Evolutionary conservation across 805 yeast genomes (phyloP), one percentile per base, ranked within the genome.

Genomic region (Candida lessepsii): DNA sequence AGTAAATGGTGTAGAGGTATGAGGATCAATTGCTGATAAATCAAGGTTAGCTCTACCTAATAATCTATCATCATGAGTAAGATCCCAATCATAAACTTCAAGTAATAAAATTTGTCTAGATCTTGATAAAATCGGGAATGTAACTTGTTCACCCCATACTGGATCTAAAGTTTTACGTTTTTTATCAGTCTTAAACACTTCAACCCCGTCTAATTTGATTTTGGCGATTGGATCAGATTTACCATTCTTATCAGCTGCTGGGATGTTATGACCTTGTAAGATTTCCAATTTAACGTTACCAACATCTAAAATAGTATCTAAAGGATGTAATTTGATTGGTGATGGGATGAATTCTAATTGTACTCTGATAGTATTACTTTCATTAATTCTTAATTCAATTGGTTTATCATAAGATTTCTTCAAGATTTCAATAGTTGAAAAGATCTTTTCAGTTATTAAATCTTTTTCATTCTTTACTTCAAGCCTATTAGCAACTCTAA

Each of bases 61-160:
- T 17, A 71, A 56, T 47, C 79, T 85, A 59, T 81, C 78, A 37
- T 72, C 76, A 47, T 86, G 90, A 17, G 89, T 75, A 56, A 83
- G 71, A 61, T 86, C 93, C 91, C 91, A 86, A 59, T 86, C 93
- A 52, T 63, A 76, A 13, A 81, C 78, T 32, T 72, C 73, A 17
- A 81, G 49, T 24, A 59, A 46, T 20, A 83, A 56, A 13, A 63
- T 51, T 18, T 75, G 65, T 54, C 84, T 73, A 2, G 80, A 64
- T 58, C 87, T 76, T 0, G 93, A 83, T 26, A 76, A 70, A 42
- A 85, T 59, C 3, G 85, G 81, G 49, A 87, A 60, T 3, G 69
- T 70, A 17, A 76, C 66, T 6, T 65, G 59, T 51, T 86, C 93
- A 56, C 86, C 81, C 90, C 93, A 89, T 9, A 71, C 73, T 13